Conservation (phyloP, 139 green algal species). For the Haematococcus sp. region DNA sequence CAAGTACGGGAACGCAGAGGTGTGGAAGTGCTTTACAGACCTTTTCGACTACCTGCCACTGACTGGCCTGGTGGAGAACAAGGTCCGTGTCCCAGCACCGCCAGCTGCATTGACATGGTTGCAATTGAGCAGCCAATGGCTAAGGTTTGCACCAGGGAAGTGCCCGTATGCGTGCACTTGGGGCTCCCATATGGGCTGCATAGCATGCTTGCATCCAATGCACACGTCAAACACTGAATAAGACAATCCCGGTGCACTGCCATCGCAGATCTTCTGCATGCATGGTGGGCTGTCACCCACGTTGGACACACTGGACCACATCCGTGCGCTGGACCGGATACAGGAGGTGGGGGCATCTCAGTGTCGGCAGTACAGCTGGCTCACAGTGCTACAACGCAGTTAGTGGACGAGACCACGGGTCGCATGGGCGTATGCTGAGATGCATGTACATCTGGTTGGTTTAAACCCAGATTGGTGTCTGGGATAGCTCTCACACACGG, state of each 20-base stretch:
- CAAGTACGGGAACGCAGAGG: conserved; percentile 97
- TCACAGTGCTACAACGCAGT: conserved; percentile 2
- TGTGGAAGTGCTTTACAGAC: conserved; percentile 99
- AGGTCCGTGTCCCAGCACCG: conserved; percentile 46
- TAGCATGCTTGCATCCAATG: neutral
- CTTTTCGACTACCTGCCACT: conserved; percentile 99
- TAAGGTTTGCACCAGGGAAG: neutral
- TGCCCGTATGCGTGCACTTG: neutral
- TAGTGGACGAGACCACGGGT: neutral
- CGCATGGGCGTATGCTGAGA: neutral
- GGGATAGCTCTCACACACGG: too few species aligned
- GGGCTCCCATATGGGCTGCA: neutral
- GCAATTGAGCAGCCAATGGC: too few species aligned
- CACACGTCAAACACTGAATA: too few species aligned
- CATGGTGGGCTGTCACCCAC: conserved; percentile 95
- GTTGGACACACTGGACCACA: conserved; percentile 96
- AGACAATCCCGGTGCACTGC: neutral
- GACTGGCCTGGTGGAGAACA: conserved; percentile 92
- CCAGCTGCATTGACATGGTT: neutral
- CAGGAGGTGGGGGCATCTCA: conserved; percentile 77
- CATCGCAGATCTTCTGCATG: conserved; percentile 92
- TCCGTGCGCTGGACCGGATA: conserved; percentile 89
- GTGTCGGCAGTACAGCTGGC: too few species aligned
- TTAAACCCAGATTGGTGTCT: too few species aligned
- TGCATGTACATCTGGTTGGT: neutral